A percentile compares a stretch with the other conserved stretches of the same genome.
Conservation (phyloP, 2,329 filamentous ascomycete genomes). For the Sordariomycetes sp. region DNA sequence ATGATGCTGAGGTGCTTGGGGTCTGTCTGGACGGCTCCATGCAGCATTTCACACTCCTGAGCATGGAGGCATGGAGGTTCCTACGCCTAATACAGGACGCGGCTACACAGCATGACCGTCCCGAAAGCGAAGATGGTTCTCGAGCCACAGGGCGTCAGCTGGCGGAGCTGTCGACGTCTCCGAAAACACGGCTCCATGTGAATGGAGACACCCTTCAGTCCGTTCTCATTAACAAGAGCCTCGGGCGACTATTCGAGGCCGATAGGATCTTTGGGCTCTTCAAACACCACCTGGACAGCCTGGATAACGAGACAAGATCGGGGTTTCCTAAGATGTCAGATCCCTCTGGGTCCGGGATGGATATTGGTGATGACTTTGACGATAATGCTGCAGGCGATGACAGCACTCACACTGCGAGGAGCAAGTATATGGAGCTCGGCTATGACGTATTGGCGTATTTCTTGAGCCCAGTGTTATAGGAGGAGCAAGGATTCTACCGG, state of each 20-base stretch:
- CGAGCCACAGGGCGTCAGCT: background rate
- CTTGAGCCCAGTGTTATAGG: slow-evolving; percentile 36
- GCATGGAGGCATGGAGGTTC: slow-evolving; percentile 51
- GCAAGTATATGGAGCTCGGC: slow-evolving; percentile 33
- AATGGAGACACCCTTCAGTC: slow-evolving; percentile 55
- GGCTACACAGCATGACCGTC: slow-evolving; percentile 22
- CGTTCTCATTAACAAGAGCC: slow-evolving; percentile 33
- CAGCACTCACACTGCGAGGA: background rate
- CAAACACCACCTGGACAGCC: slow-evolving; percentile 32
- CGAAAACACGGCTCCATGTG: slow-evolving; percentile 44
- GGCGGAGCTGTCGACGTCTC: slow-evolving; percentile 7
- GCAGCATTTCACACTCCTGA: slow-evolving; percentile 58
- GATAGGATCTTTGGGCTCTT: slow-evolving; percentile 27
- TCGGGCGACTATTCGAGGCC: slow-evolving; percentile 30
- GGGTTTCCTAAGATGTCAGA: background rate
- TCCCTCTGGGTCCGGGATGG: background rate
- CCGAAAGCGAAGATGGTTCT: background rate
- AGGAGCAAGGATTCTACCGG: background rate
- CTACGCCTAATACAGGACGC: slow-evolving; percentile 66
- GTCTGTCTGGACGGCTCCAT: slow-evolving; percentile 60
- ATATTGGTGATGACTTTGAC: background rate
- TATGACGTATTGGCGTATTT: slow-evolving; percentile 46
- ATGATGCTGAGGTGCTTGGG: slow-evolving; percentile 48
- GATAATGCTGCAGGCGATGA: background rate
- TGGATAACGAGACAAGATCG: slow-evolving; percentile 35